A percentile compares a stretch with the other conserved stretches of the same genome.
Evolutionary conservation across 2,329 filamentous ascomycete genomes (phyloP).

Genomic region (Thermothelomyces thermophilus): DNA sequence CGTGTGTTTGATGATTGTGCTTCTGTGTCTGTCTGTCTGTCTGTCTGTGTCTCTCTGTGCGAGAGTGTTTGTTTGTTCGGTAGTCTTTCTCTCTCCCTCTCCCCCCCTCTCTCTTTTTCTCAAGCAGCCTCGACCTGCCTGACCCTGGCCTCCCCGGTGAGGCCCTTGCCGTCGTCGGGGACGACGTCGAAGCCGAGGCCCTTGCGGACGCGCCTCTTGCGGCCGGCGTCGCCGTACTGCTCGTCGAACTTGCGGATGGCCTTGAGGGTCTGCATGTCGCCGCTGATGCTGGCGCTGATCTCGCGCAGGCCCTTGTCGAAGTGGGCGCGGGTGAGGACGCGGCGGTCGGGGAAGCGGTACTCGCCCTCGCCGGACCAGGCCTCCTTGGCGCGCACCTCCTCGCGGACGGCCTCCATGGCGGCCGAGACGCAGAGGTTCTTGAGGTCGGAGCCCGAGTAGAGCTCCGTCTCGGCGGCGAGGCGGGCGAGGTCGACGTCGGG

Average conservation of each 20-base stretch:
- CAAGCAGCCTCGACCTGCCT: constrained; percentile 16
- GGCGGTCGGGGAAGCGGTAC: constrained; percentile 60
- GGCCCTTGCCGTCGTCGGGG: constrained; percentile 31
- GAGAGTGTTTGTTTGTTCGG: no score
- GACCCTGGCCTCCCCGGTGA: constrained; percentile 37
- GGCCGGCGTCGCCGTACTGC: constrained; percentile 78
- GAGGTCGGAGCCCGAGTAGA: constrained; percentile 77
- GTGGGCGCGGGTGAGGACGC: constrained; percentile 60
- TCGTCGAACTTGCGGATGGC: constrained; percentile 94
- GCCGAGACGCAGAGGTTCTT: constrained; percentile 78
- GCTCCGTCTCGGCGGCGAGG: constrained; percentile 61
- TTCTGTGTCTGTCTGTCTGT: no score
- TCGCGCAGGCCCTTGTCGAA: constrained; percentile 83
- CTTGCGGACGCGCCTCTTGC: constrained; percentile 48
- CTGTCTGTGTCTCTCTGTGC: no score
- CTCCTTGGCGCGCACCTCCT: constrained; percentile 50
- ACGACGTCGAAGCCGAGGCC: constrained; percentile 54
- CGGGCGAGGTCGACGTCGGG: constrained; percentile 52
- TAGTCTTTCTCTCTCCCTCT: background rate
- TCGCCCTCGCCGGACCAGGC: constrained; percentile 25
- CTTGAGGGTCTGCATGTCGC: constrained; percentile 82
- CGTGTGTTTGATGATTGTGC: no score
- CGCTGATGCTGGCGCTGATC: constrained; percentile 85
- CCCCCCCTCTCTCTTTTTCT: background rate
- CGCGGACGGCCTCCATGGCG: constrained; percentile 70